Percentiles rank a stretch among this genome's conserved stretches.
Evolutionary conservation across 2,329 filamentous ascomycete genomes (phyloP).

Genomic region (Cercospora zeae-maydis): DNA sequence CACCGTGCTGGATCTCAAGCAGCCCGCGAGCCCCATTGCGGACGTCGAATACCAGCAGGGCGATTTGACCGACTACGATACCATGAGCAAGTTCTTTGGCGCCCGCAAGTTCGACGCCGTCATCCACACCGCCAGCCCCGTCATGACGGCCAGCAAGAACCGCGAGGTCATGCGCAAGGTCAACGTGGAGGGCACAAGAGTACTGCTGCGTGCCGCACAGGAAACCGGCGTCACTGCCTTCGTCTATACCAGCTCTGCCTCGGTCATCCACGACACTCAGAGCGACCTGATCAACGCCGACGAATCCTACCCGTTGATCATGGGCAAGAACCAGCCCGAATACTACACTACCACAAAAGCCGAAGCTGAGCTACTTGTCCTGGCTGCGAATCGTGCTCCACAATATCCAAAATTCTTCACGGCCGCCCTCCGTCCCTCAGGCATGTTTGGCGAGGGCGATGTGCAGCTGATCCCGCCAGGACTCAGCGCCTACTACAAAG

Average conservation of each 20-base stretch:
- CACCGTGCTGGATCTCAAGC: conserved; percentile 48
- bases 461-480: conserved; percentile 47
- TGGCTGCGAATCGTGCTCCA: conserved; percentile 47
- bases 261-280: conserved; percentile 46
- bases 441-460: conserved; percentile 52
- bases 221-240: conserved; percentile 51
- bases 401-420: conserved; percentile 46
- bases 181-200: conserved; percentile 52
- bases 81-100: conserved; percentile 42
- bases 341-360: conserved; percentile 53
- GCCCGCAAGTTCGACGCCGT: conserved; percentile 46
- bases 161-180: conserved; percentile 48
- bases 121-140: conserved; percentile 51
- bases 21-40: conserved; percentile 39
- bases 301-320: conserved; percentile 47
- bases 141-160: conserved; percentile 36
- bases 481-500: conserved; percentile 44
- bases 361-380: conserved; percentile 47
- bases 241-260: conserved; percentile 52
- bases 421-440: conserved; percentile 48
- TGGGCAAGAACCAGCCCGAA: conserved; percentile 47
- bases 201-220: conserved; percentile 46
- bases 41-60: conserved; percentile 49
- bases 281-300: conserved; percentile 49
- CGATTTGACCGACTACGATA: conserved; percentile 48